These are phyloP conservation scores for Aspergillus hancockii DNA, from an alignment of 495 filamentous ascomycete genomes.

Conservation along the genomic window DNA sequence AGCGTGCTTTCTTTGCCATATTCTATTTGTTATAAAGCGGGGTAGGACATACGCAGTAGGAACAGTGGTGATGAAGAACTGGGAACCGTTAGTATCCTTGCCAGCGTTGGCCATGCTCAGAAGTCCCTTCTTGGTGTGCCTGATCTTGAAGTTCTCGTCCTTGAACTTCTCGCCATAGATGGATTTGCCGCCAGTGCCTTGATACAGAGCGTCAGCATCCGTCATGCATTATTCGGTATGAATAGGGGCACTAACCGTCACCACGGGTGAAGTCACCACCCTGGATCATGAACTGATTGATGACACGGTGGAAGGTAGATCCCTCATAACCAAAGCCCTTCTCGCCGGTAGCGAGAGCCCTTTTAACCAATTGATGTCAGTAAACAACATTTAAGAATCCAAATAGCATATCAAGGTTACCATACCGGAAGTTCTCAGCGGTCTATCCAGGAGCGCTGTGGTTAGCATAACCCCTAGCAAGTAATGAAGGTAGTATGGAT, in stretches of 20 bases:
- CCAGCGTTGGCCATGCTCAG: constrained; percentile 95
- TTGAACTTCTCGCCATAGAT: constrained; percentile 94
- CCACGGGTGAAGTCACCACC: constrained; percentile 97
- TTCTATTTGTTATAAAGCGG: not conserved
- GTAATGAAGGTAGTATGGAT: not conserved
- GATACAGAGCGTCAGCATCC: constrained; percentile 7
- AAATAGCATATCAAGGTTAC: not conserved
- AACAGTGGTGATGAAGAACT: constrained; percentile 96
- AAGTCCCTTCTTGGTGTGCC: constrained; percentile 68
- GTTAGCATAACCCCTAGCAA: constrained; percentile 8
- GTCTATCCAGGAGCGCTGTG: constrained; percentile 52
- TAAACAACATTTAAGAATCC: not conserved
- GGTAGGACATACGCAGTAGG: constrained; percentile 66
- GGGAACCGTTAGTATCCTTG: constrained; percentile 96
- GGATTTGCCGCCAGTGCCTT: constrained; percentile 92
- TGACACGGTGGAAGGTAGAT: constrained; percentile 96
- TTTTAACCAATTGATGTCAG: constrained; percentile 25
- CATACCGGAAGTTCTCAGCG: constrained; percentile 90
- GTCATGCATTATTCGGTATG: not conserved
- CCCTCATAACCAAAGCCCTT: constrained; percentile 96
- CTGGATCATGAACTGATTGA: constrained; percentile 99
- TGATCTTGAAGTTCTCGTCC: constrained; percentile 99
- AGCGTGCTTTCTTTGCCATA: constrained; percentile 17
- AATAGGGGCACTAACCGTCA: constrained; percentile 56
- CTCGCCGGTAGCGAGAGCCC: constrained; percentile 92